phyloP scores from a whole-genome alignment of 768 basidiomycete species.

The Lactifluus echinatus region DNA sequence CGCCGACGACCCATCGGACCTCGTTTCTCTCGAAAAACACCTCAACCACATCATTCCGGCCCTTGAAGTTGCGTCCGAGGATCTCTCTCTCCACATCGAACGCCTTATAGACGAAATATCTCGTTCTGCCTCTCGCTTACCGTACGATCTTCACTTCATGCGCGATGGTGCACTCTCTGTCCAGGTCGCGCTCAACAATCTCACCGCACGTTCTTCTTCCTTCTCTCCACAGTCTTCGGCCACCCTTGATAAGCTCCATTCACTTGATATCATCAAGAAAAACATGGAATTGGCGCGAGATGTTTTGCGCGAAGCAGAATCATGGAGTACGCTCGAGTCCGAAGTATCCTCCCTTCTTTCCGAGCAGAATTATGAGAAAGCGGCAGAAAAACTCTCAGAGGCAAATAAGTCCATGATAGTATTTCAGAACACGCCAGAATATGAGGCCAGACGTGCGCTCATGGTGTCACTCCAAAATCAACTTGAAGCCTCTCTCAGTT shows the following conservation, averaged over 20 bases:
- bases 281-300: conserved; percentile 86
- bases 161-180: conserved; percentile 81
- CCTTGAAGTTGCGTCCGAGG: conserved; percentile 82
- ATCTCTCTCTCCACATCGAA: conserved; percentile 81
- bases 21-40: conserved; percentile 55
- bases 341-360: conserved; percentile 82
- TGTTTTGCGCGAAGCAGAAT: conserved; percentile 90
- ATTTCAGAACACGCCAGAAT: conserved; percentile 88
- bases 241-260: conserved; percentile 68
- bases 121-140: conserved; percentile 78
- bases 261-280: conserved; percentile 73
- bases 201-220: conserved; percentile 48
- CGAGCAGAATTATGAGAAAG: conserved; percentile 75
- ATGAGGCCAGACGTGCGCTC: conserved; percentile 74
- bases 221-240: conserved; percentile 49
- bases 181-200: conserved; percentile 52
- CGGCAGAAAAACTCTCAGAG: conserved; percentile 86
- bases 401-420: conserved; percentile 85
- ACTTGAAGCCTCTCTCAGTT: conserved; percentile 84
- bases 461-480: conserved; percentile 94
- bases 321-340: conserved; percentile 90
- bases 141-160: conserved; percentile 97
- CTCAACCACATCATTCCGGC: conserved; percentile 67
- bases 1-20: conserved; percentile 6
- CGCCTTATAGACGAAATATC: conserved; percentile 89